Percentiles rank a stretch among this genome's conserved stretches.
These are phyloP conservation scores for Flaveria floridana DNA, from an alignment of 140 eudicot species.

Conservation along the genomic window DNA sequence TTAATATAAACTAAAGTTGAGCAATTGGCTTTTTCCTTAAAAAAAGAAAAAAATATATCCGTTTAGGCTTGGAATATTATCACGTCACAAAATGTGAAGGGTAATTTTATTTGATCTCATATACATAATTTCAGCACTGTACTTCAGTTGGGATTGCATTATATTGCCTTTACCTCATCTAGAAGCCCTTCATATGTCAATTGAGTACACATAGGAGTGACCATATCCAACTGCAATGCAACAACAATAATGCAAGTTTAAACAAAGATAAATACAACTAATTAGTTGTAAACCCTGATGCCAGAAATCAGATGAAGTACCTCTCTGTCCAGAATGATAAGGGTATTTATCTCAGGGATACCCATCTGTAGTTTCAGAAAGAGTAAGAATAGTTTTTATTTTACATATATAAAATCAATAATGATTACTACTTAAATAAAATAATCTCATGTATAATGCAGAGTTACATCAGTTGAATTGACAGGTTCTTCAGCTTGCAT, in stretches of 20 bases:
- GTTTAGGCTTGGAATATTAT: neutral
- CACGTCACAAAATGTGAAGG: neutral
- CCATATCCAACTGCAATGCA: conserved; percentile 95
- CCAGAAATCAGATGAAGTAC: conserved; percentile 35
- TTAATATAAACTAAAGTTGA: neutral
- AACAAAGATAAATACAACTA: neutral
- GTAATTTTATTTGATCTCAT: conserved; percentile 3
- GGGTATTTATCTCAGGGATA: conserved; percentile 88
- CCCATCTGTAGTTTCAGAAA: conserved; percentile 46
- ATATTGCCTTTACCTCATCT: conserved; percentile 69
- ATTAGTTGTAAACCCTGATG: neutral
- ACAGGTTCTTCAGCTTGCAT: conserved; percentile 97
- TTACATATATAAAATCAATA: neutral
- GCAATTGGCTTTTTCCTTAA: neutral
- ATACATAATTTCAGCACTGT: conserved; percentile 6
- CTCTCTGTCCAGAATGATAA: conserved; percentile 91
- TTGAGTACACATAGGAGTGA: conserved; percentile 95
- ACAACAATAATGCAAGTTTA: conserved; percentile 26
- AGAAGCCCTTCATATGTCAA: conserved; percentile 92
- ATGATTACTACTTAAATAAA: conserved; percentile 9
- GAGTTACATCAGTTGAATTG: conserved; percentile 67
- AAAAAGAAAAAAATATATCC: neutral
- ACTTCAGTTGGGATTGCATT: neutral
- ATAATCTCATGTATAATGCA: conserved; percentile 15
- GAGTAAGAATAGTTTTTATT: conserved; percentile 8